Evolutionary conservation across 164 flowering plant species (phyloP).

Genomic region (Vitis labrusca): DNA sequence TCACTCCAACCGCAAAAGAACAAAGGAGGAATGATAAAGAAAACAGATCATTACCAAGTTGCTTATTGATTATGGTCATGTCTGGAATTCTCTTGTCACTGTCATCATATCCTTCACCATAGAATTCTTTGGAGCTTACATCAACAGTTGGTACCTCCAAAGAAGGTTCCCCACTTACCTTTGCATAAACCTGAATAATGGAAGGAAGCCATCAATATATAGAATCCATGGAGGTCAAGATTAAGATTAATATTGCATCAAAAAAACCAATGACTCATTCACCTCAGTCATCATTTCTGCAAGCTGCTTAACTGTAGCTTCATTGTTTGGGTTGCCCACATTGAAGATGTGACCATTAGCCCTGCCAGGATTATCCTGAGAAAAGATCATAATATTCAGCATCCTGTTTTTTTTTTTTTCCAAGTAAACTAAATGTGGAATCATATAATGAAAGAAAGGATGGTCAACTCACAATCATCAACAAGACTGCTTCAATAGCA

Average conservation of each 20-base stretch:
- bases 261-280: constrained; percentile 1
- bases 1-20: neutral
- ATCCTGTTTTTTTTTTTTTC: neutral
- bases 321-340: constrained; percentile 91
- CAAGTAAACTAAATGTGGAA: neutral
- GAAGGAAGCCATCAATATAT: neutral
- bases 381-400: constrained; percentile 1
- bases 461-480: constrained; percentile 57
- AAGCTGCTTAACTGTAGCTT: constrained; percentile 88
- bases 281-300: constrained; percentile 95
- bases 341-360: constrained; percentile 89
- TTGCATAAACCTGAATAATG: constrained; percentile 64
- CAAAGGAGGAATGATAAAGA: too few species aligned
- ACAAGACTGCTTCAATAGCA: constrained; percentile 68
- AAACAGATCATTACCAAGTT: constrained; percentile 61
- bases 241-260: neutral
- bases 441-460: neutral
- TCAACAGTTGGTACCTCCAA: constrained; percentile 78
- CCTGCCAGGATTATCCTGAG: constrained; percentile 83
- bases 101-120: constrained; percentile 97
- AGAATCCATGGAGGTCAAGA: neutral
- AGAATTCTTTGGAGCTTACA: constrained; percentile 91
- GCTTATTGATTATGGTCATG: constrained; percentile 93
- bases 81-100: constrained; percentile 94
- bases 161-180: constrained; percentile 79